Conservation (phyloP, 2,329 filamentous ascomycete genomes). For the Alternaria solani region DNA sequence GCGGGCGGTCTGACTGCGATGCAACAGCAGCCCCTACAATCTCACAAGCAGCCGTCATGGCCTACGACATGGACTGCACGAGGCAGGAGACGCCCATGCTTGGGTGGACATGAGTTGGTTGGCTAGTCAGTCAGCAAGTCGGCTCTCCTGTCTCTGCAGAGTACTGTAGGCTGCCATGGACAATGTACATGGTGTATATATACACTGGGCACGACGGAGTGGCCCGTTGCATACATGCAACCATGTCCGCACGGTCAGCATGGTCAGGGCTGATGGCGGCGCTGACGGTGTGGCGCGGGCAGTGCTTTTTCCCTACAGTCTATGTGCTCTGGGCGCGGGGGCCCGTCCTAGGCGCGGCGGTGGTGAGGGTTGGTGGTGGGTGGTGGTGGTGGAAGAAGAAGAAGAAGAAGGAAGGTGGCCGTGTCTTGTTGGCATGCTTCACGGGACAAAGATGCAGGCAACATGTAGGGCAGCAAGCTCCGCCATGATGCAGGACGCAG, state of each 20-base stretch:
- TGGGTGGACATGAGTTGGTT: not conserved
- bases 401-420: not conserved
- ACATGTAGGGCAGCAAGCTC: not conserved
- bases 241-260: slow-evolving; percentile 12
- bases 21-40: slow-evolving; percentile 9
- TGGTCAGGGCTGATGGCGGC: slow-evolving; percentile 16
- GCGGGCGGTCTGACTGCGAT: slow-evolving; percentile 11
- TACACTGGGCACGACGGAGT: not conserved
- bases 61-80: slow-evolving; percentile 6
- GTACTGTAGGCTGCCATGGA: not conserved
- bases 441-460: not conserved
- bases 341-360: not conserved
- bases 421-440: not conserved
- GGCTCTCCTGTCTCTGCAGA: not conserved
- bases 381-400: not conserved
- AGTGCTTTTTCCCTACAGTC: slow-evolving; percentile 18
- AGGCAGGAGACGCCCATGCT: slow-evolving; percentile 6
- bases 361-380: not conserved
- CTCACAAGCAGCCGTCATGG: slow-evolving; percentile 23
- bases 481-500: slow-evolving; percentile 7
- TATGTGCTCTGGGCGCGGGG: slow-evolving; percentile 13
- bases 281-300: slow-evolving; percentile 19
- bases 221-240: slow-evolving; percentile 11
- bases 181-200: not conserved
- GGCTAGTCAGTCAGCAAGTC: not conserved